phyloP scores from a whole-genome alignment of 441 rosid species.

The Populus hybrid region DNA sequence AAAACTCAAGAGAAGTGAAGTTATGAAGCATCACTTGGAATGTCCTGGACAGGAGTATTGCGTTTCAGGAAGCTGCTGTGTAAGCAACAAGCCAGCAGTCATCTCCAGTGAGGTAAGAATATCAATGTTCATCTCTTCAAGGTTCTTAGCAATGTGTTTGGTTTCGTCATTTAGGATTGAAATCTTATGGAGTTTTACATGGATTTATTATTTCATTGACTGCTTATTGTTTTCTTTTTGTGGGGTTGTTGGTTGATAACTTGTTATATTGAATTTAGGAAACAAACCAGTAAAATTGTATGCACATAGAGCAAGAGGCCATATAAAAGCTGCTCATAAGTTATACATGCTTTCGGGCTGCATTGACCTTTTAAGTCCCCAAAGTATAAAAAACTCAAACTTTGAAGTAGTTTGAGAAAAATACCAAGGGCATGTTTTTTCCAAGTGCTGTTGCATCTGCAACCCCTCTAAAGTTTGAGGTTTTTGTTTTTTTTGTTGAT shows the following conservation, averaged over 20 bases:
- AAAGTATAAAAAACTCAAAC: not conserved
- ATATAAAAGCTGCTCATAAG: too few relatives aligned
- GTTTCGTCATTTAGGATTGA: not conserved
- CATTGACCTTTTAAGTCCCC: not conserved
- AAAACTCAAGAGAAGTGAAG: slow-evolving; percentile 30
- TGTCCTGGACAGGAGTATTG: slow-evolving; percentile 13
- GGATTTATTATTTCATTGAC: not conserved
- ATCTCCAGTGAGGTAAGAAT: slow-evolving; percentile 44
- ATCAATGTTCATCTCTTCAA: not conserved
- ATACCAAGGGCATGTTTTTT: not conserved
- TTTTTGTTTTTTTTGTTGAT: not conserved
- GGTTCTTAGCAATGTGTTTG: not conserved
- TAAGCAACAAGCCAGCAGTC: slow-evolving; percentile 28
- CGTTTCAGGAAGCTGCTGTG: slow-evolving; percentile 34
- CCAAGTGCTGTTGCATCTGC: not conserved
- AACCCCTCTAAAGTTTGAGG: not conserved
- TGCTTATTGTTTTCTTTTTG: not conserved
- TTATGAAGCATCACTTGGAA: slow-evolving; percentile 20
- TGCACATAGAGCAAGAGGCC: not conserved
- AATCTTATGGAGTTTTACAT: not conserved
- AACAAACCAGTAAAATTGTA: not conserved
- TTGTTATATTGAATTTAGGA: not conserved
- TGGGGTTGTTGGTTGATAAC: not conserved
- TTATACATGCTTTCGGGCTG: not conserved
- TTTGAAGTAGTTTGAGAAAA: not conserved